Evolutionary conservation across 1,139 yeast species (phyloP).

Genomic region (Magnusiomyces ingens): DNA sequence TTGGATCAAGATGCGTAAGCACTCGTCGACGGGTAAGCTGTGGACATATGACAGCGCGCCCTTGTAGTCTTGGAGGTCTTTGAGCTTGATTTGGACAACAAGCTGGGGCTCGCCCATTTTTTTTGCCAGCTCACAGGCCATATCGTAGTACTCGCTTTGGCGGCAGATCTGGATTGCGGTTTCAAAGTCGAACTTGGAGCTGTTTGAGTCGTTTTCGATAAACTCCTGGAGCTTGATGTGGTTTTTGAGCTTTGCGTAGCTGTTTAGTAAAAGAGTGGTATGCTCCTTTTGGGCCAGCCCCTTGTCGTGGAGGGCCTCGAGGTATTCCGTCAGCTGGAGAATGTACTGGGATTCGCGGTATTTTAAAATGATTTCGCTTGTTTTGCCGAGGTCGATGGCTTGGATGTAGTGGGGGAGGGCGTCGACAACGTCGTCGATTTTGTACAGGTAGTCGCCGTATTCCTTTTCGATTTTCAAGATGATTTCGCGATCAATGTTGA

Average conservation of each 20-base stretch:
- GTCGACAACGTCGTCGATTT: conserved; percentile 55
- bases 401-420: conserved; percentile 64
- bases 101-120: conserved; percentile 66
- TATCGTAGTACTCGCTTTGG: conserved; percentile 63
- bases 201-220: conserved; percentile 40
- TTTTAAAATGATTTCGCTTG: conserved; percentile 72
- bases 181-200: conserved; percentile 54
- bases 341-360: conserved; percentile 83
- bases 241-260: conserved; percentile 72
- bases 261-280: conserved; percentile 70
- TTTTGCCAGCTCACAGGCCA: conserved; percentile 66
- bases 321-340: conserved; percentile 53
- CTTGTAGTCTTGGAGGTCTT: conserved; percentile 57
- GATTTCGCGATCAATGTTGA: conserved; percentile 35
- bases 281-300: conserved; percentile 65
- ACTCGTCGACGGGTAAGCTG: conserved; percentile 70
- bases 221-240: conserved; percentile 53
- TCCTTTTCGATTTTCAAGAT: conserved; percentile 48
- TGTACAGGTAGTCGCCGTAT: conserved; percentile 68
- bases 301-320: conserved; percentile 52
- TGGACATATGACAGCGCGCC: conserved; percentile 62
- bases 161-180: conserved; percentile 66
- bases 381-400: conserved; percentile 43
- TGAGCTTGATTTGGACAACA: conserved; percentile 70
- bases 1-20: conserved; percentile 60